Base-by-base conservation (phyloP, 306 rosid species). In the Quercus alba region DNA sequence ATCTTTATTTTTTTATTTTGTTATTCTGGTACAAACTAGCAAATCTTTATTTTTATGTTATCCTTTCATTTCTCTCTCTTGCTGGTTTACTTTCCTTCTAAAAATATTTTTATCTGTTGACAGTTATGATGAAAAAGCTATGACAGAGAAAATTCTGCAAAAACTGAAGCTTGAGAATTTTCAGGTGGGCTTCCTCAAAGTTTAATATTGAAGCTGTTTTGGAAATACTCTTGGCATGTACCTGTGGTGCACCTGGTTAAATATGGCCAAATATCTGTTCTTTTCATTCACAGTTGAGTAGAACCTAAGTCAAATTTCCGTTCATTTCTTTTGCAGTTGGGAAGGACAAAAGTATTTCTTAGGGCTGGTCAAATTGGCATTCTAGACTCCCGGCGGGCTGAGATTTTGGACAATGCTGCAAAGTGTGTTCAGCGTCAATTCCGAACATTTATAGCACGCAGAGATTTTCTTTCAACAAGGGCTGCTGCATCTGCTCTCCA, bases 311-410 rank as follows among this genome's bases (percentile, higher is more conserved):
- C 46, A 17, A 31, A 66, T 19, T 23, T 68, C 72, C 0, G 11
- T 77, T 18, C 74, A 71, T 54, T 75, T 70, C 49, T 73, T 49
- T 26, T 71, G 82, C 87, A 95, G 99, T 87, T 93, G 89, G 99
- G 99, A 52, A 89, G 86, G 87, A 90, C 92, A 85, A 95, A 95
- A 80, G 97, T 95, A 62, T 93, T 95, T 87, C 98, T 95, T 73
- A 87, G 99, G 86, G 97, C 96, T 71, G 99, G 99, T 74, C 98
- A 95, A 88, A 95, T 95, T 85, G 99, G 98, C 58, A 81, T 90
- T 85, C 89, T 95, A 80, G 99, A 95, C 81, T 88, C 92, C 70
- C 88, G 81, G 67, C 92, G 99, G 6, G 86, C 97, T 67, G 98
- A 89, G 82, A 95, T 95, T 81, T 86, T 95, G 85, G 99, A 95